These are phyloP conservation scores for Rhizodiscina lignyota DNA, from an alignment of 495 filamentous ascomycete species.

Conservation along the genomic window DNA sequence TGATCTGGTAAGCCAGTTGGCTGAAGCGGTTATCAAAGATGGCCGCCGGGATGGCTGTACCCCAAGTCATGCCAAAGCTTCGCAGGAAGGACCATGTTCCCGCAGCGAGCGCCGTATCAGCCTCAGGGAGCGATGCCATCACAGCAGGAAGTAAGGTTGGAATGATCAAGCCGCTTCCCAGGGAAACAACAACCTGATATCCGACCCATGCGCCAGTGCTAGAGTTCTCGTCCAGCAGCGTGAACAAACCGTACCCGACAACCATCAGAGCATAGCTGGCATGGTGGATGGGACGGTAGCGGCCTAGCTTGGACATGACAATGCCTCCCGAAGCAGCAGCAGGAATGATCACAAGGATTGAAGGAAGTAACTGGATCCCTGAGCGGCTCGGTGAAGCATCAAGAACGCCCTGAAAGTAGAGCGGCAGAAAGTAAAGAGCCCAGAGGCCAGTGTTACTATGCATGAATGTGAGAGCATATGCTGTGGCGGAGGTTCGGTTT, in stretches of 20 bases:
- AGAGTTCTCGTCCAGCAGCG: constrained; percentile 32
- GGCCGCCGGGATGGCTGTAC: too few relatives aligned
- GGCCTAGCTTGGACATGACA: constrained; percentile 57
- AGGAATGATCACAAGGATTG: constrained; percentile 51
- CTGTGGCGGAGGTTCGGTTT: constrained; percentile 38
- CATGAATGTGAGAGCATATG: constrained; percentile 38
- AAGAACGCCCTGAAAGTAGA: constrained; percentile 47
- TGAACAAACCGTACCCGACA: constrained; percentile 47
- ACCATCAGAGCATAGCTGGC: constrained; percentile 38
- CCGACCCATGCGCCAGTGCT: constrained; percentile 43
- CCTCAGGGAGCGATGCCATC: constrained; percentile 48
- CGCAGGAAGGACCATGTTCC: too few relatives aligned
- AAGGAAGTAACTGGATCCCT: constrained; percentile 66
- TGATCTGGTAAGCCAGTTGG: too few relatives aligned
- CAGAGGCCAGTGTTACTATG: constrained; percentile 63
- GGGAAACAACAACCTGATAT: constrained; percentile 48
- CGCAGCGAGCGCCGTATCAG: constrained; percentile 39
- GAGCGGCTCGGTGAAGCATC: constrained; percentile 54
- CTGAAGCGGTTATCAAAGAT: too few relatives aligned
- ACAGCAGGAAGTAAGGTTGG: constrained; percentile 66
- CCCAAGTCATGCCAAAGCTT: too few relatives aligned
- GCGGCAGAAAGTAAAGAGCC: constrained; percentile 56
- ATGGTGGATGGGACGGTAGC: constrained; percentile 35
- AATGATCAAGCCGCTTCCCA: constrained; percentile 51
- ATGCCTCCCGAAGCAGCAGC: constrained; percentile 45